phyloP scores from a whole-genome alignment of 371 early-diverging fungal species.

The Circinella minor region DNA sequence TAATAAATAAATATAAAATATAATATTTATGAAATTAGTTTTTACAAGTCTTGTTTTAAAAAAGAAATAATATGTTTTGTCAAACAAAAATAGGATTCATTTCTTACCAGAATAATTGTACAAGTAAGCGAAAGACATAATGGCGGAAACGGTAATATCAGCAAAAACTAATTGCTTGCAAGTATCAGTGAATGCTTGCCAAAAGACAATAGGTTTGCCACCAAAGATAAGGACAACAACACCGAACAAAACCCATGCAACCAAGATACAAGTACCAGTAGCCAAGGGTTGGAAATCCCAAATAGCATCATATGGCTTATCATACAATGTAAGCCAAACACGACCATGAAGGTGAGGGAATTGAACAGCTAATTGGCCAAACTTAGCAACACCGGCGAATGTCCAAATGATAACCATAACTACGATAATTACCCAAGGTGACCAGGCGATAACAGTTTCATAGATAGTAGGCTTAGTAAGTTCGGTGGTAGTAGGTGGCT shows the following conservation, averaged over 20 bases:
- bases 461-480: conserved; percentile 35
- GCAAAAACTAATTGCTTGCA: conserved; percentile 44
- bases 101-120: conserved; percentile 42
- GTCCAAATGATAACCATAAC: conserved; percentile 55
- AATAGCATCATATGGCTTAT: conserved; percentile 47
- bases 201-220: conserved; percentile 31
- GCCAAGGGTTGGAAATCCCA: conserved; percentile 57
- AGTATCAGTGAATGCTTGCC: conserved; percentile 32
- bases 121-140: conserved; percentile 56
- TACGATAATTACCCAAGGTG: conserved; percentile 52
- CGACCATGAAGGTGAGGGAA: conserved; percentile 48
- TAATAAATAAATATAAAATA: too few species aligned
- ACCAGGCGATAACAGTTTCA: conserved; percentile 48
- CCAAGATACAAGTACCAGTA: conserved; percentile 53
- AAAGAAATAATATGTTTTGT: too few species aligned
- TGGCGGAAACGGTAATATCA: conserved; percentile 49
- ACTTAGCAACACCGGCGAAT: conserved; percentile 34
- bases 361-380: conserved; percentile 35
- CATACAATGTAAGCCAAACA: conserved; percentile 49
- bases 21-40: too few species aligned
- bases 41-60: too few species aligned
- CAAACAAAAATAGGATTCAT: too few species aligned
- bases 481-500: background rate
- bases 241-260: conserved; percentile 35
- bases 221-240: conserved; percentile 41